Evolutionary conservation across 2,329 filamentous ascomycete genomes (phyloP).

Genomic region (Rhexocercosporidium sp.): DNA sequence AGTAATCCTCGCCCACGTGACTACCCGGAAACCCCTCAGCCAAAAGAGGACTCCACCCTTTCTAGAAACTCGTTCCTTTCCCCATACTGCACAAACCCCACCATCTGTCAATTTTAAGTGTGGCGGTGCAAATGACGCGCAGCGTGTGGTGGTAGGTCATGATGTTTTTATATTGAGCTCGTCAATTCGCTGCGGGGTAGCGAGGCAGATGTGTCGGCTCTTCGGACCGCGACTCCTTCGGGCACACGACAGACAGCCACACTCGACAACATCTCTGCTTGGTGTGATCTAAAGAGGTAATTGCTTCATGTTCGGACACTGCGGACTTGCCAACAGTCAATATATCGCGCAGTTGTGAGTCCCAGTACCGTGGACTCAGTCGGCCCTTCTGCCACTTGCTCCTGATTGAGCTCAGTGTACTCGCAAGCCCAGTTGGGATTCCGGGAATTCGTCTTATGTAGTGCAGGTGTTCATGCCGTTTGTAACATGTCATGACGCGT

Average conservation of each 20-base stretch:
- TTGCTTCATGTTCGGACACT: background rate
- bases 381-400: conserved; percentile 2
- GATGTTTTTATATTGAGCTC: conserved; percentile 5
- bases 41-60: background rate
- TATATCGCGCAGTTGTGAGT: background rate
- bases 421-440: background rate
- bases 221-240: conserved; percentile 8
- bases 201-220: conserved; percentile 4
- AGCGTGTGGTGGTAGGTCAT: background rate
- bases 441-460: background rate
- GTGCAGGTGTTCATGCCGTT: background rate
- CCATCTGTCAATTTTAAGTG: background rate
- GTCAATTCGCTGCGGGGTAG: background rate
- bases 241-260: conserved; percentile 7
- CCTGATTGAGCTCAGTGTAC: background rate
- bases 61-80: background rate
- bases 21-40: conserved; percentile 7
- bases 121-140: conserved; percentile 6
- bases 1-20: background rate
- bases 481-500: background rate
- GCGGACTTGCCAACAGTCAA: background rate
- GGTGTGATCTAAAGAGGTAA: background rate
- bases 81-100: background rate
- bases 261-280: background rate
- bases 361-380: conserved; percentile 2